These are phyloP conservation scores for Daucus carota DNA, from an alignment of 129 eudicot genomes.

Conservation along the genomic window DH1_v3.0 NC_030389.2:45090501-45091000, in stretches of 20 bases:
- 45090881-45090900: slow-evolving; percentile 95
- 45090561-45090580: not conserved
- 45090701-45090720: slow-evolving; percentile 50
- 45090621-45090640: slow-evolving; percentile 7
- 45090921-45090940: slow-evolving; percentile 88
- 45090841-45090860: slow-evolving; percentile 57
- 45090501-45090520: not conserved
- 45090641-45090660: slow-evolving; percentile 78
- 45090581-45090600: not conserved
- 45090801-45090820: slow-evolving; percentile 81
- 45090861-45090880: slow-evolving; percentile 24
- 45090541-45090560: not conserved
- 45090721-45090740: slow-evolving; percentile 66
- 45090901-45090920: slow-evolving; percentile 98
- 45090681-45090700: slow-evolving; percentile 86
- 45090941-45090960: slow-evolving; percentile 60
- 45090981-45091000: slow-evolving; percentile 5
- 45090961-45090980: slow-evolving; percentile 52
- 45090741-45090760: slow-evolving; percentile 64
- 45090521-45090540: not conserved
- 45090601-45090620: not conserved
- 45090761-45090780: slow-evolving; percentile 63
- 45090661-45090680: slow-evolving; percentile 94
- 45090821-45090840: slow-evolving; percentile 89
- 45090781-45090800: slow-evolving; percentile 60